A percentile compares a stretch with the other conserved stretches of the same genome.
Evolutionary conservation across 352 stramenopile species (phyloP).

Genomic region (Phytophthora megakarya): DNA sequence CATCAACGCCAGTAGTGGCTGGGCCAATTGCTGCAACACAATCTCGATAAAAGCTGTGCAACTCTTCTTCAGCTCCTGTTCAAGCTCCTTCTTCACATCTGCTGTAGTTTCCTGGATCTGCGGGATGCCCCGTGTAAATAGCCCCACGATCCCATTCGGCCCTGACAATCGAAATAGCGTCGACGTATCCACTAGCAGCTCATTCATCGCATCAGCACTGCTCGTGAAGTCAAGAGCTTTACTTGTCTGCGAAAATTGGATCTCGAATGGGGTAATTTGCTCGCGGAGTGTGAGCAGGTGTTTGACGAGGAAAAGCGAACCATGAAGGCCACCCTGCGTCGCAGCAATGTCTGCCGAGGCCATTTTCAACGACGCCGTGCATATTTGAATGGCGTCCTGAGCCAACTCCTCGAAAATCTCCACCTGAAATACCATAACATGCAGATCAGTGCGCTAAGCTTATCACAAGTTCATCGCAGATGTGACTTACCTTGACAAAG

Average conservation of each 20-base stretch:
- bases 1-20: slow-evolving; percentile 61
- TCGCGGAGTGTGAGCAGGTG: slow-evolving; percentile 83
- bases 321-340: slow-evolving; percentile 58
- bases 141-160: slow-evolving; percentile 58
- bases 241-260: slow-evolving; percentile 73
- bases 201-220: slow-evolving; percentile 72
- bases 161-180: slow-evolving; percentile 68
- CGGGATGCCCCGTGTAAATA: slow-evolving; percentile 74
- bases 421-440: slow-evolving; percentile 43
- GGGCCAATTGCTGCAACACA: slow-evolving; percentile 63
- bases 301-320: slow-evolving; percentile 80
- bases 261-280: slow-evolving; percentile 87
- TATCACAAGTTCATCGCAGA: not conserved
- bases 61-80: slow-evolving; percentile 81
- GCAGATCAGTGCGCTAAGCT: not conserved
- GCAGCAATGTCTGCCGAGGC: slow-evolving; percentile 67
- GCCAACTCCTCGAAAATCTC: slow-evolving; percentile 87
- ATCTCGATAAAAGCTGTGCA: slow-evolving; percentile 82
- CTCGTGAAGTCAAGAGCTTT: slow-evolving; percentile 82
- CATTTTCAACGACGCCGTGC: slow-evolving; percentile 77
- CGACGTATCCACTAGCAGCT: slow-evolving; percentile 67
- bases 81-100: slow-evolving; percentile 80
- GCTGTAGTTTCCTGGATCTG: slow-evolving; percentile 81
- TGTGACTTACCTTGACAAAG: slow-evolving; percentile 67
- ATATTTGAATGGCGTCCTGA: slow-evolving; percentile 84